A percentile compares a stretch with the other conserved stretches of the same genome.
Conservation (phyloP, 1,139 yeast genomes). For the Protomyces pachydermus region DNA sequence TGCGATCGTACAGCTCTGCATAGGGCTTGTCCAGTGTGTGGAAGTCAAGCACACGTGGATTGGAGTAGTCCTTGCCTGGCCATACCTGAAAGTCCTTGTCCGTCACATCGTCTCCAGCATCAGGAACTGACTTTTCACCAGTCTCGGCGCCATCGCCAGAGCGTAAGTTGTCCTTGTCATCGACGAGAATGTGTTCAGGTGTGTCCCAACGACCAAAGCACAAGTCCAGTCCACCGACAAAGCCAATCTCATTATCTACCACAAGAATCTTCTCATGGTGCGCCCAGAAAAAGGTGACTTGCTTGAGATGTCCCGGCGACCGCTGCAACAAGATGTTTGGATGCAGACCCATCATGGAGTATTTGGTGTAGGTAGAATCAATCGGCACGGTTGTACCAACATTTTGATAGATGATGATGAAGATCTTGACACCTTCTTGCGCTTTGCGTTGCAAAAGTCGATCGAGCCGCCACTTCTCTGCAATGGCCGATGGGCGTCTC, state of each 20-base stretch:
- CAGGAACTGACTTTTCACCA: constrained; percentile 12
- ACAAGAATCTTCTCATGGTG: constrained; percentile 93
- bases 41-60: constrained; percentile 89
- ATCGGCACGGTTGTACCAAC: constrained; percentile 91
- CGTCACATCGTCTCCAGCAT: constrained; percentile 39
- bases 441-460: constrained; percentile 85
- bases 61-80: constrained; percentile 97
- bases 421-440: constrained; percentile 88
- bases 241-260: constrained; percentile 81
- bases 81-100: constrained; percentile 52
- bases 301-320: constrained; percentile 91
- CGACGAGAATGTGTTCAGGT: constrained; percentile 85
- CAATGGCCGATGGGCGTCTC: constrained; percentile 91
- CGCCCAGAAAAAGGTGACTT: constrained; percentile 96
- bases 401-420: constrained; percentile 88
- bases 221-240: constrained; percentile 90
- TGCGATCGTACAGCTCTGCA: constrained; percentile 87
- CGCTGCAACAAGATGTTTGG: constrained; percentile 84
- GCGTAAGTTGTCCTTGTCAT: constrained; percentile 46
- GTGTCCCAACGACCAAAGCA: constrained; percentile 96
- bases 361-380: constrained; percentile 91
- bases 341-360: constrained; percentile 77
- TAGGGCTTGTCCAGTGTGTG: constrained; percentile 74
- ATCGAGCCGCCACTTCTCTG: constrained; percentile 90
- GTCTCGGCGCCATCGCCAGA: constrained; percentile 28